Evolutionary conservation across 768 basidiomycete species (phyloP), one percentile per base, ranked within the genome.

Genomic region (Mycena capillaripes): DNA sequence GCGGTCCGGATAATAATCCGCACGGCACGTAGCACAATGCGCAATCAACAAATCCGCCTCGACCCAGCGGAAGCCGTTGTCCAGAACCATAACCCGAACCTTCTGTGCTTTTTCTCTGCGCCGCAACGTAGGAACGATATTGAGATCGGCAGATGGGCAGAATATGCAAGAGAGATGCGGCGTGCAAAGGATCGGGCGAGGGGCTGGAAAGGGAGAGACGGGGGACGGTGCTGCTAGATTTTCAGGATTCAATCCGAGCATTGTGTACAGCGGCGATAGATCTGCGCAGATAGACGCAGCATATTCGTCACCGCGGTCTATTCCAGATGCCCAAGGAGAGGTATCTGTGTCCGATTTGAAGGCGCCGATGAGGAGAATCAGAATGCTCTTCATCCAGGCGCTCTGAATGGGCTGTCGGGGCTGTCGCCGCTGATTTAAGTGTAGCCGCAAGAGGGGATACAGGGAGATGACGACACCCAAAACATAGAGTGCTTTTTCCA

Each of bases 391-490:
- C 0, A 23, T 32, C 71, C 71, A 72, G 5, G 56, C 71, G 10
- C 66, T 68, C 25, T 16, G 59, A 11, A 10, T 3, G 10, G 38
- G 46, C 12, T 66, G 71, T 5, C 40, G 58, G 0, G 44, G 57
- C 38, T 68, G 46, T 29, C 59, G 8, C 12, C 34, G 42, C 38
- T 72, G 71, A 58, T 72, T 67, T 27, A 56, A 16, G 36, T 72
- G 71, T 3, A 72, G 60, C 9, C 52, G 66, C 29, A 72, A 44
- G 10, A 68, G 17, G 1, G 71, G 71, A 23, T 72, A 72, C 17
- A 72, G 21, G 4, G 71, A 67, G 14, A 68, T 46, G 21, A 72
- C 29, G 27, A 68, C 57, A 32, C 48, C 57, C 1, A 72, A 59
- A 17, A 72, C 29, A 50, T 72, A 72, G 25, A 72, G 27, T 2